Percentiles rank a stretch among this genome's conserved stretches.
Conservation (phyloP, 208 protist species). For the Leishmania tarentolae region DNA sequence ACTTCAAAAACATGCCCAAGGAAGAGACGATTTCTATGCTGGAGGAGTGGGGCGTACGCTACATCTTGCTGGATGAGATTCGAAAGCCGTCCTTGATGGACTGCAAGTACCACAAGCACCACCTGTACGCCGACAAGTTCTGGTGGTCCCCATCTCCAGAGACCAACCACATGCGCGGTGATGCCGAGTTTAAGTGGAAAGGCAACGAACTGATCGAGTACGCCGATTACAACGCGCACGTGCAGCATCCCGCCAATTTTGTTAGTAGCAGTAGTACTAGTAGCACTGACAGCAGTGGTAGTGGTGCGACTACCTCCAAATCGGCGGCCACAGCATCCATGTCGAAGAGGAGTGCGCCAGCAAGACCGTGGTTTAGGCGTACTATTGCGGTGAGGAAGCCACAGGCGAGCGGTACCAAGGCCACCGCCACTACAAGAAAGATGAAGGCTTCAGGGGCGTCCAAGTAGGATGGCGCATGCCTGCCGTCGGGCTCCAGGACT, state of each 20-base stretch:
- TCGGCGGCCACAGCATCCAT: background rate
- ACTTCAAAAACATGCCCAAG: constrained; percentile 51
- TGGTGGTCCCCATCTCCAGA: constrained; percentile 70
- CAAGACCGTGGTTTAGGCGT: constrained; percentile 21
- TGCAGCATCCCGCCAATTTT: constrained; percentile 42
- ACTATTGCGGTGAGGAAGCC: background rate
- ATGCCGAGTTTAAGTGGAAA: constrained; percentile 88
- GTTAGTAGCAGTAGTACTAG: background rate
- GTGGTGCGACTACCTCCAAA: background rate
- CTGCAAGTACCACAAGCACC: constrained; percentile 76
- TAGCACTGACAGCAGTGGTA: background rate
- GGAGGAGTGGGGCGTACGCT: constrained; percentile 86
- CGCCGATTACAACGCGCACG: constrained; percentile 61
- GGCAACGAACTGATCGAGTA: constrained; percentile 80
- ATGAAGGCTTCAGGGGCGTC: background rate
- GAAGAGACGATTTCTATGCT: constrained; percentile 68
- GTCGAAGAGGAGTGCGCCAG: constrained; percentile 3
- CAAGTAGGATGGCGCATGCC: background rate
- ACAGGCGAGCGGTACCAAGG: background rate
- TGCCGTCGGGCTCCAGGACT: background rate
- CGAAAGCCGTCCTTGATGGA: constrained; percentile 75
- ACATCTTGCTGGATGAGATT: constrained; percentile 81
- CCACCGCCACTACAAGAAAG: background rate
- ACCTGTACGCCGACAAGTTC: constrained; percentile 85
- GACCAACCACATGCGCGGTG: constrained; percentile 71